phyloP scores from a whole-genome alignment of 345 rosid genomes.

The Microcos paniculata region DNA sequence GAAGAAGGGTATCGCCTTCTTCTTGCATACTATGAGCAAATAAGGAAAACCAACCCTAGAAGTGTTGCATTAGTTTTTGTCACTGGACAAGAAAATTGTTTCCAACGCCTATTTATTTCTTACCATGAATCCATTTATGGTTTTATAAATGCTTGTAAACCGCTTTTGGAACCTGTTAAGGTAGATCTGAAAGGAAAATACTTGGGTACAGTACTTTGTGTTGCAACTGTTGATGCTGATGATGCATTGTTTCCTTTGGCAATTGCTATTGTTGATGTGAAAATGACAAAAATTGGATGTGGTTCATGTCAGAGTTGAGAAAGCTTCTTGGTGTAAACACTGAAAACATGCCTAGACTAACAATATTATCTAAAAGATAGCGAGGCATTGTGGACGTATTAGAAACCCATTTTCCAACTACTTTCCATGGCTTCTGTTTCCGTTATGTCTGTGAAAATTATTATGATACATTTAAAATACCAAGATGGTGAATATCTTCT shows the following conservation, averaged over 20 bases:
- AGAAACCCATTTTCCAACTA: slow-evolving; percentile 93
- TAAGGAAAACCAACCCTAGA: slow-evolving; percentile 78
- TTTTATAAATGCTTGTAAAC: slow-evolving; percentile 86
- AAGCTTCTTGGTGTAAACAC: slow-evolving; percentile 93
- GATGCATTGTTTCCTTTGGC: slow-evolving; percentile 87
- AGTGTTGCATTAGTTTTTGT: slow-evolving; percentile 90
- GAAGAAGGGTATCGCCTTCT: slow-evolving; percentile 96
- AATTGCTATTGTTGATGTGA: slow-evolving; percentile 78
- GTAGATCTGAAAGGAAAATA: slow-evolving; percentile 95
- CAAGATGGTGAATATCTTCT: slow-evolving; percentile 86
- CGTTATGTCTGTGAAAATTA: slow-evolving; percentile 85
- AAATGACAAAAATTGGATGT: slow-evolving; percentile 93
- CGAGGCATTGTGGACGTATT: slow-evolving; percentile 83
- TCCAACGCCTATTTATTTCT: slow-evolving; percentile 90
- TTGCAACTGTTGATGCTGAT: slow-evolving; percentile 92
- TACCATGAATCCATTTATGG: slow-evolving; percentile 89
- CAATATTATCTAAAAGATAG: slow-evolving; percentile 92
- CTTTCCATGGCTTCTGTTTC: slow-evolving; percentile 92
- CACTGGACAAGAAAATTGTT: slow-evolving; percentile 84
- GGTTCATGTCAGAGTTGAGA: slow-evolving; percentile 96
- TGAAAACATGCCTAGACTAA: slow-evolving; percentile 96
- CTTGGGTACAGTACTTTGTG: slow-evolving; percentile 82
- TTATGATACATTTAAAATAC: slow-evolving; percentile 92
- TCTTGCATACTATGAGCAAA: slow-evolving; percentile 87
- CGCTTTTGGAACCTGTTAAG: slow-evolving; percentile 87